Base-by-base conservation (phyloP, 1,284 basidiomycete species). In the Phellopilus nigrolimitatus region DNA sequence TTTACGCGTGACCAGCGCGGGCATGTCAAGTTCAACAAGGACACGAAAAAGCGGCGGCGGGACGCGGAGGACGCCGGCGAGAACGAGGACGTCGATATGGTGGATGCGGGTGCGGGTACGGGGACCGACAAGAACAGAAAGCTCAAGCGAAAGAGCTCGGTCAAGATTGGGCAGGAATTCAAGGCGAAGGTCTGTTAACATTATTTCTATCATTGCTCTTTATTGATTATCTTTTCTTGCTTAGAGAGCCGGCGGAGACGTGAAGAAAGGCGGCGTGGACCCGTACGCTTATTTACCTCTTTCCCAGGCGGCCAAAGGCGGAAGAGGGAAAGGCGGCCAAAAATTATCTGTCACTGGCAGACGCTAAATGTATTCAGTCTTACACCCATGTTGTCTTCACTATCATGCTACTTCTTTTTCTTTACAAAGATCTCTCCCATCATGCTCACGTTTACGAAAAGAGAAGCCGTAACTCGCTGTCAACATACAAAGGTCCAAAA, bases 11-110 rank as follows among this genome's bases (percentile, higher is more conserved):
- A 90, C 30, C 75, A 83, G 1, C 83, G 83, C 55, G 97, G 97
- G 15, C 82, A 80, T 31, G 72, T 98, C 64, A 95, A 93, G 69
- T 97, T 98, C 72, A 92, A 97, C 73, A 98, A 98, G 71, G 91
- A 97, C 64, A 95, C 91, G 22, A 95, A 95, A 70, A 90, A 93
- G 62, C 79, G 88, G 52, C 70, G 93, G 55, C 76, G 85, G 48
- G 78, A 79, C 33, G 75, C 78, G 55, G 71, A 73, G 21, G 84
- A 84, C 58, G 79, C 77, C 21, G 70, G 60, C 12, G 61, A 64
- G 21, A 75, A 74, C 24, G 78, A 74, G 34, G 89, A 91, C 59
- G 70, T 89, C 41, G 88, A 87, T 60, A 89, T 89, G 82, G 82
- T 66, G 6, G 81, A 80, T 54, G 73, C 68, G 13, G 67, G 69